Conservation (phyloP, 2,329 filamentous ascomycete genomes). For the Colletotrichum sansevieriae region DNA sequence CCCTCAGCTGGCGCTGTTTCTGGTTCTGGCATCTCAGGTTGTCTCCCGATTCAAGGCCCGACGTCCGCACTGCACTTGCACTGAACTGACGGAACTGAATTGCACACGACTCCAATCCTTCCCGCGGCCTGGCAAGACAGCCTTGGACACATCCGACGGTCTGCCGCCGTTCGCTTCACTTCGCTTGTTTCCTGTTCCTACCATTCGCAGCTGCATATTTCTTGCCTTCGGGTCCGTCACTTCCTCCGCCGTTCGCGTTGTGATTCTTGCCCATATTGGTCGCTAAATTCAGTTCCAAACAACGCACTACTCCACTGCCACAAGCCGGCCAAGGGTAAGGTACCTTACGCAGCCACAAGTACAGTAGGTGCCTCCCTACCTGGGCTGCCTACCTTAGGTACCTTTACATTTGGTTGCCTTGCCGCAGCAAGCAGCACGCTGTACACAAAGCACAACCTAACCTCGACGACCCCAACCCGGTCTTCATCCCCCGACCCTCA, state of each 20-base stretch:
- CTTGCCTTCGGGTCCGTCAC: not conserved
- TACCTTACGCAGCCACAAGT: not conserved
- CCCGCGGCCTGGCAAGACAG: constrained; percentile 7
- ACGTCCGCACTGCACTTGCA: constrained; percentile 11
- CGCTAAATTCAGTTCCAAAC: constrained; percentile 37
- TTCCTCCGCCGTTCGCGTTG: constrained; percentile 21
- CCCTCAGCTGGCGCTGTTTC: constrained; percentile 26
- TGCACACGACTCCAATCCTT: not conserved
- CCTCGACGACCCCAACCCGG: constrained; percentile 38
- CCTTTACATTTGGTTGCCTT: not conserved
- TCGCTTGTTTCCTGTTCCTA: constrained; percentile 16
- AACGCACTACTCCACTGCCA: constrained; percentile 38
- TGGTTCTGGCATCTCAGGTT: constrained; percentile 13
- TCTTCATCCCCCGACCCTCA: constrained; percentile 36
- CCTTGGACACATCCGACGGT: not conserved
- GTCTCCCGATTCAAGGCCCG: not conserved
- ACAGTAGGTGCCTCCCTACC: not conserved
- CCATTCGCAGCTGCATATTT: not conserved
- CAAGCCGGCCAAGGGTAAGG: constrained; percentile 13
- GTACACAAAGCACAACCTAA: constrained; percentile 33
- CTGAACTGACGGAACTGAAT: not conserved
- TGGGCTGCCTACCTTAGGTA: not conserved
- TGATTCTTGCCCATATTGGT: constrained; percentile 14
- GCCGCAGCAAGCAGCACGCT: not conserved
- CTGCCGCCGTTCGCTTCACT: constrained; percentile 8